phyloP scores from a whole-genome alignment of 225 moss, liverwort and hornwort genomes.

The Pseudoscleropodium purum region DNA sequence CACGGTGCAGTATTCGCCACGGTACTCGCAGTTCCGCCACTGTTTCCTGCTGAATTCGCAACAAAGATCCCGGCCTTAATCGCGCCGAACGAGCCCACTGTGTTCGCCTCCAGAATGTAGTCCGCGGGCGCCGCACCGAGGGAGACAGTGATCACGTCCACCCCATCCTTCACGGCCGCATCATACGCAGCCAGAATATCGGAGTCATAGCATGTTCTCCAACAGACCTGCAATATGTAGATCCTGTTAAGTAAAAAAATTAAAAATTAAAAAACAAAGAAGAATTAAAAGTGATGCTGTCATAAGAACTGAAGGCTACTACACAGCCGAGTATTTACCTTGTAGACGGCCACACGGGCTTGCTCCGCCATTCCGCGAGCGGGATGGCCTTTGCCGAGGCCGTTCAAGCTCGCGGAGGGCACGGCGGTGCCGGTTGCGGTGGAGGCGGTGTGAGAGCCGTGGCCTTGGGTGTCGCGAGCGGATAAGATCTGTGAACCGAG shows the following conservation, averaged over 20 bases:
- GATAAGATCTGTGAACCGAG: conserved; percentile 1
- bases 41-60: conserved; percentile 45
- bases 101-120: neutral
- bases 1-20: conserved; percentile 54
- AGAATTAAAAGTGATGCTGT: neutral
- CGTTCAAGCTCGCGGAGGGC: neutral
- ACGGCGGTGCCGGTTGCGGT: conserved; percentile 26
- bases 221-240: neutral
- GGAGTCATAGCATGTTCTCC: conserved; percentile 3
- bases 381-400: neutral
- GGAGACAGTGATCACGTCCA: conserved; percentile 61
- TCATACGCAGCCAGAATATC: conserved; percentile 11
- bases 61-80: conserved; percentile 58
- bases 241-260: neutral
- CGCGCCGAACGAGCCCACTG: conserved; percentile 47
- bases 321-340: neutral
- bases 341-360: conserved; percentile 8
- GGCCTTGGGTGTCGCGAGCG: conserved; percentile 47
- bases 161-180: conserved; percentile 53
- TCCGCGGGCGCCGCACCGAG: neutral
- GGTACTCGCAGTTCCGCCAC: conserved; percentile 11
- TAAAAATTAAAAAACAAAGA: rapidly evolving
- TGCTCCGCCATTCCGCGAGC: neutral
- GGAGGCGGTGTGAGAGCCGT: conserved; percentile 60
- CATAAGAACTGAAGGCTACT: neutral